Percentiles rank a stretch among this genome's conserved stretches.
Conservation (phyloP, 345 rosid genomes). For the Punica granatum region DNA sequence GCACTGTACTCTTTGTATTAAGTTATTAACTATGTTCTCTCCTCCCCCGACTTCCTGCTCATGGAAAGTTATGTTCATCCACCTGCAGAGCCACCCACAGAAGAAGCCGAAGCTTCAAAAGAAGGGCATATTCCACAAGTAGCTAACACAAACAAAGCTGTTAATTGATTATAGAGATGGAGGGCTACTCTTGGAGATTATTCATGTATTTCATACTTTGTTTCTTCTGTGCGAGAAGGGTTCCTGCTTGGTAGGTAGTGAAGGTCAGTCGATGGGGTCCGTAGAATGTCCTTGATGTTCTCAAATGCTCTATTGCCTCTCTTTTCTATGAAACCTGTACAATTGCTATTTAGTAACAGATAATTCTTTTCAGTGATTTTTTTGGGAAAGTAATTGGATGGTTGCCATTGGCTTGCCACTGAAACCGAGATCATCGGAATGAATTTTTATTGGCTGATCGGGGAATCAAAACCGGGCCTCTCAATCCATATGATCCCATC, state of each 20-base stretch:
- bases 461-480: too few relatives aligned
- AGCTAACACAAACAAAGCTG: neutral
- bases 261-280: too few relatives aligned
- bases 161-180: neutral
- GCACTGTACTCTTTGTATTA: too few relatives aligned
- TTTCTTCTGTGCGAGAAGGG: neutral
- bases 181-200: neutral
- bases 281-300: too few relatives aligned
- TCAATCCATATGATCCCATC: too few relatives aligned
- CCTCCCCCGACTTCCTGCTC: neutral
- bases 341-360: neutral
- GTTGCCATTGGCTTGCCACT: too few relatives aligned
- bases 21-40: neutral
- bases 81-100: slow-evolving; percentile 46
- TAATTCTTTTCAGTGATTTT: neutral
- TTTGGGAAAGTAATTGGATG: neutral
- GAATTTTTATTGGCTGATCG: too few relatives aligned
- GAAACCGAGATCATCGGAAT: too few relatives aligned
- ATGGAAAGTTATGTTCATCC: neutral
- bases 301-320: too few relatives aligned
- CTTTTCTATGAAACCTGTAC: neutral
- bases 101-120: slow-evolving; percentile 67
- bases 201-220: neutral
- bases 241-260: neutral
- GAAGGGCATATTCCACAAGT: slow-evolving; percentile 84